These are phyloP conservation scores for Nepenthes alata DNA, from an alignment of 179 eudicot genomes.

Conservation along the genomic window DNA sequence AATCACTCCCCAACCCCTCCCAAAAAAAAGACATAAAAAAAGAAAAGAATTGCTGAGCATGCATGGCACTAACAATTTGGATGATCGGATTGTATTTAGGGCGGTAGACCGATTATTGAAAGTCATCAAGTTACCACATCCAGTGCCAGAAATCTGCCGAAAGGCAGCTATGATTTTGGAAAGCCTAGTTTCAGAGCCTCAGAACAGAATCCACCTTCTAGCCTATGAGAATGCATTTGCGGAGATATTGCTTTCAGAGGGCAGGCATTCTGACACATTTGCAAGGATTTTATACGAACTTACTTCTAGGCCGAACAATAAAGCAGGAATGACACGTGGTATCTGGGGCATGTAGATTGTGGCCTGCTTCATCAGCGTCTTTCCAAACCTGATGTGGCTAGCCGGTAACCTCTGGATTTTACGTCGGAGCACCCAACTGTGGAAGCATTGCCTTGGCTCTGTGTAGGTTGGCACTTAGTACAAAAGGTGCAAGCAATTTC, in stretches of 20 bases:
- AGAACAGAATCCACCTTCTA: slow-evolving; percentile 57
- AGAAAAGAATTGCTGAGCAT: neutral
- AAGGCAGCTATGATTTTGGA: slow-evolving; percentile 81
- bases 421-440: too few relatives aligned
- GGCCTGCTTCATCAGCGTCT: neutral
- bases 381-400: too few relatives aligned
- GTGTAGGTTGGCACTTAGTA: too few relatives aligned
- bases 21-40: neutral
- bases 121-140: slow-evolving; percentile 74
- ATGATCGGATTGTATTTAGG: slow-evolving; percentile 30
- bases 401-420: too few relatives aligned
- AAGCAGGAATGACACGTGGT: slow-evolving; percentile 60
- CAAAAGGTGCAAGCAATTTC: too few relatives aligned
- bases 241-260: slow-evolving; percentile 72
- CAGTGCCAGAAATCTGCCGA: slow-evolving; percentile 82
- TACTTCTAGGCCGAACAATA: slow-evolving; percentile 74
- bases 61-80: neutral
- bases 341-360: slow-evolving; percentile 74
- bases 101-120: slow-evolving; percentile 76
- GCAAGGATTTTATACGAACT: slow-evolving; percentile 79
- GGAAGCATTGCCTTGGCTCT: too few relatives aligned
- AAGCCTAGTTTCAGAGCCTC: slow-evolving; percentile 82
- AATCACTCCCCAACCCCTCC: neutral
- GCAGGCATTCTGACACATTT: slow-evolving; percentile 69
- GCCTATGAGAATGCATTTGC: slow-evolving; percentile 82